Base-by-base conservation (phyloP, 2,329 filamentous ascomycete species). In the Phialophora verrucosa region DNA sequence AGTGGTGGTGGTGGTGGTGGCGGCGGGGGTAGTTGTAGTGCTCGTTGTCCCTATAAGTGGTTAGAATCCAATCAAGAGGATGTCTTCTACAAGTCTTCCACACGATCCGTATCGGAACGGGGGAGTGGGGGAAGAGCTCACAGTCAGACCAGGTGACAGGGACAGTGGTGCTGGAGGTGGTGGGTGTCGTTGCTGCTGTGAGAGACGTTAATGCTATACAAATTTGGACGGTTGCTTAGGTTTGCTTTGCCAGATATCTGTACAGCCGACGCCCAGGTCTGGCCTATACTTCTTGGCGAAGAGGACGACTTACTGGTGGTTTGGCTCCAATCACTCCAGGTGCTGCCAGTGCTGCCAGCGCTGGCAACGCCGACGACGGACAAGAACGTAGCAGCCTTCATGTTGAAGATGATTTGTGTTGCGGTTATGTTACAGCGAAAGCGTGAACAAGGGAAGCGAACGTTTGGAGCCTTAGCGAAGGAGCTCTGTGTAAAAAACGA, bases 381-480 rank as follows among this genome's bases (percentile, higher is more conserved):
- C 68, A 76, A 66, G 20, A 73, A 35, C 59, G 71, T 58, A 51
- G 74, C 49, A 23, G 69, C 67, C 61, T 71, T 73, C 54, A 68
- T 74, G 63, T 51, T 62, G 47, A n/a, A 58, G 14, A 51, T 32
- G 44, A 27, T 29, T 42, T 23, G 38, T 59, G 50, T 63, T n/a
- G 20, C 7, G 29, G 47, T 12, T 56, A 47, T 53, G 42, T n/a
- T 27, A 58, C 23, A 54, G 17, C 32, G 20, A 31, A 32, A 64
- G 64, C 50, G 38, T 14, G 29, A 32, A 49, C 17, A 27, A 66
- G 51, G 65, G 70, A 77, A 75, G 71, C 68, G 71, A 74, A 63
- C 67, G 73, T 66, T 59, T 74, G 74, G 77, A 81, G 81, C 80
- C 78, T 75, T 81, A 83, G 76, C 80, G 79, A 82, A 76, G 73